Evolutionary conservation across 2,329 filamentous ascomycete species (phyloP), one percentile per base, ranked within the genome.

Genomic region (Colletotrichum falcatum): DNA sequence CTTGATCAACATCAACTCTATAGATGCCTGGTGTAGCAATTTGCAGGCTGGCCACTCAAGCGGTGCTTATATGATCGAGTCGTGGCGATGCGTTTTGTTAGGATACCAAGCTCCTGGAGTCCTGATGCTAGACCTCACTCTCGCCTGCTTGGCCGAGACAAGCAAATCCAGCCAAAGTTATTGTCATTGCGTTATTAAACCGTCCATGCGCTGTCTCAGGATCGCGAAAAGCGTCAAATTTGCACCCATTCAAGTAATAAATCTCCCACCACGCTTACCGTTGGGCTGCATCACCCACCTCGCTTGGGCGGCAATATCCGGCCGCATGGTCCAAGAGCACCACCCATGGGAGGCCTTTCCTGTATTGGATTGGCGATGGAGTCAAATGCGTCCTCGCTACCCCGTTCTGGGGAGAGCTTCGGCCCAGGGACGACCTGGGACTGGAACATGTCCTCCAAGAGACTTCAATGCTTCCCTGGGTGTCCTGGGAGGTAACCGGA

Each of bases 391-490:
- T 8, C 14, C 53, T 55, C 51, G 51, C 51, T 37, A 37, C 53
- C 33, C 12, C 20, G 6, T 30, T n/a, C 12, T 14, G 1, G 18
- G 18, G 30, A 14, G 11, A 35, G 18, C 1, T 35, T 18, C 9
- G 3, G 26, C 18, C 7, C 18, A 5, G 5, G 28, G 18, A 54
- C 51, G 1, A 33, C 5, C 4, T 23, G 3, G 12, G 28, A 11
- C 5, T 49, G 23, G 48, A 28, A 18, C 44, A 28, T 14, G 8
- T 28, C 5, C n/a, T 18, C 12, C 14, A 28, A 8, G 28, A 28
- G 23, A 26, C 5, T 16, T 49, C n/a, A n/a, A n/a, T n/a, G n/a
- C 0, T 7, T 3, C 11, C 23, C 12, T 48, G 0, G 1, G 6
- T 16, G 11, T 14, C 12, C 12, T 20, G 49, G n/a, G 49, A 12